phyloP scores from a whole-genome alignment of 208 protist genomes.

The Crithidia brevicula region DNA sequence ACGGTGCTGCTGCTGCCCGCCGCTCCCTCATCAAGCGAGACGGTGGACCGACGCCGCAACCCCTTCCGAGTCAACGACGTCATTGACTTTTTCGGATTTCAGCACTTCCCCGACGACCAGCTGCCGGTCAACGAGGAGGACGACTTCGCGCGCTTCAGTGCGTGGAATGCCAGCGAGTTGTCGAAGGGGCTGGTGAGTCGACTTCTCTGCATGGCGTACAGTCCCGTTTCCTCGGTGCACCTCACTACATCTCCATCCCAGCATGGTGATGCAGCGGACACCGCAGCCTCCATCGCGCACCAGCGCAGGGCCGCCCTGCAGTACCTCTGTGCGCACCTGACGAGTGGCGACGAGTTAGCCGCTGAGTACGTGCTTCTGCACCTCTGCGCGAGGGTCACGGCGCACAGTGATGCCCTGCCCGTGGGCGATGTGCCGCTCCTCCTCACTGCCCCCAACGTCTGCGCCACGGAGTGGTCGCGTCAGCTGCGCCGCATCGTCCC shows the following conservation, averaged over 20 bases:
- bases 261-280: no score
- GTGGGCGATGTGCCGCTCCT: conserved; percentile 84
- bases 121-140: conserved; percentile 29
- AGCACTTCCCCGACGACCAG: conserved; percentile 45
- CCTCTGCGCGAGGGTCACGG: conserved; percentile 54
- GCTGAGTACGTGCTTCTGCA: conserved; percentile 82
- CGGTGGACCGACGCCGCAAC: neutral
- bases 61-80: conserved; percentile 67
- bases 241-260: no score
- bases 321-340: conserved; percentile 43
- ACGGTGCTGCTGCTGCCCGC: conserved; percentile 25
- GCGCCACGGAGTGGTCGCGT: conserved; percentile 44
- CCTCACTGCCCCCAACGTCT: conserved; percentile 34
- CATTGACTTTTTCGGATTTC: conserved; percentile 77
- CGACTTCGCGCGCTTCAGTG: conserved; percentile 52
- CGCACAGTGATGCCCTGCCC: conserved; percentile 54
- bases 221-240: conserved; percentile 14
- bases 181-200: conserved; percentile 44
- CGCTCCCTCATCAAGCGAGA: neutral
- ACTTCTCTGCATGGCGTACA: conserved; percentile 46
- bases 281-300: conserved; percentile 2
- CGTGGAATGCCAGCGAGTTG: conserved; percentile 61
- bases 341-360: conserved; percentile 56
- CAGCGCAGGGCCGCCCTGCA: neutral
- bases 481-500: conserved; percentile 49